Evolutionary conservation across 2,329 filamentous ascomycete genomes (phyloP).

Genomic region (Aspergillus luchuensis): DNA sequence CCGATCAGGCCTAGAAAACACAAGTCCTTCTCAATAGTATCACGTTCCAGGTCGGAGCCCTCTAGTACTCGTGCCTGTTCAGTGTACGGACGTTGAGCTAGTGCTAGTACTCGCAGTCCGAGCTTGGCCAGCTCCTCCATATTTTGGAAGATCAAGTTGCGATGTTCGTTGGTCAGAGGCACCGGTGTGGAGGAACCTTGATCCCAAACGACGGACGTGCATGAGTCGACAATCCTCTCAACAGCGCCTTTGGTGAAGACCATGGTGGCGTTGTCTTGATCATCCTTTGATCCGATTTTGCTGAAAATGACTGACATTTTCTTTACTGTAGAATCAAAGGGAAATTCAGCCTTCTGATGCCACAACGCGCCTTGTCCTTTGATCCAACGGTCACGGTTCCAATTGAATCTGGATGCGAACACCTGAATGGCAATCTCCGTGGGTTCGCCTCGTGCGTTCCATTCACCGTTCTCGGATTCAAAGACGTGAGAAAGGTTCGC

Average conservation of each 20-base stretch:
- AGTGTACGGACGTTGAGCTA: conserved; percentile 51
- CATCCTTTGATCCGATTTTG: too few species aligned
- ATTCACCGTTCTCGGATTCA: conserved; percentile 52
- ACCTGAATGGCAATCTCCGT: conserved; percentile 77
- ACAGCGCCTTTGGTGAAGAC: conserved; percentile 58
- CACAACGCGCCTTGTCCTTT: conserved; percentile 55
- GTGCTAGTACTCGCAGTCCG: conserved; percentile 68
- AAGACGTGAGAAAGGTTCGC: conserved; percentile 66
- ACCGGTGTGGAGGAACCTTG: conserved; percentile 35
- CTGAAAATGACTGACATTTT: conserved; percentile 73
- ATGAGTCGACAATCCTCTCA: conserved; percentile 67
- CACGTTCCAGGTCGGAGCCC: too few species aligned
- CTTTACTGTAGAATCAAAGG: conserved; percentile 74
- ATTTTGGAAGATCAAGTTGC: conserved; percentile 62
- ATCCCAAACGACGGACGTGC: conserved; percentile 54
- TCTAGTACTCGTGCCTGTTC: too few species aligned
- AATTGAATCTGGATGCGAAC: conserved; percentile 68
- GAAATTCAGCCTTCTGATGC: conserved; percentile 67
- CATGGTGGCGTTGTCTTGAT: conserved; percentile 28
- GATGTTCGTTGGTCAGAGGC: conserved; percentile 56
- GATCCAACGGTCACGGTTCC: conserved; percentile 58
- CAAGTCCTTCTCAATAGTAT: conserved; percentile 64
- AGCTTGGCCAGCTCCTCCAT: conserved; percentile 69
- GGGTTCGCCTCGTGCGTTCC: conserved; percentile 67
- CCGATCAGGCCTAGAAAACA: conserved; percentile 79